Base-by-base conservation (phyloP, 1,284 basidiomycete genomes). In the Bondarzewia mesenterica region DNA sequence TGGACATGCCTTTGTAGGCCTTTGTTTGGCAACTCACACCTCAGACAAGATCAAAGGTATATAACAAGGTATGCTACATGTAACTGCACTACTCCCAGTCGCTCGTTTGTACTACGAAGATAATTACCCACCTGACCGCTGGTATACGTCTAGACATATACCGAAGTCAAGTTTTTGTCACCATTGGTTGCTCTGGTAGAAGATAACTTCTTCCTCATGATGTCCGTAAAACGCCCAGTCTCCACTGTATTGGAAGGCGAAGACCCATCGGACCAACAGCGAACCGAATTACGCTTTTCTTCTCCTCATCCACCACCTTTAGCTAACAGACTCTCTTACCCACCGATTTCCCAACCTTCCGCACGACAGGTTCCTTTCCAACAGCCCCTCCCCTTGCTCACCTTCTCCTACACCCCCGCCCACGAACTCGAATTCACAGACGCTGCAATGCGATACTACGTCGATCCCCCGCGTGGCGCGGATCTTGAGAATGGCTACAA, bases 401-500 rank as follows among this genome's bases (percentile, higher is more conserved):
- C 73, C 2, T 77, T 77, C 60, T 76, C 74, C 0, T 75, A 77
- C 52, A 66, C 64, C 6, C 58, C 65, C 5, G 44, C 54, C 18
- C 78, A 74, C 39, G 65, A 64, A n/a, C 72, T 82, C 26, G 70
- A 78, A 49, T 86, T 85, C 60, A 72, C 72, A 15, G 72, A 90
- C 60, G 74, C 80, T 12, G 79, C 85, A 0, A 56, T 90, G 63
- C 74, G 80, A 40, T 87, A 85, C 60, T 88, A 79, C 56, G 68
- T 77, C 35, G 70, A 77, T 44, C 86, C 88, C 6, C 82, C 82
- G 3, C 58, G 59, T 5, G 71, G 74, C 7, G 82, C 83, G 2
- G 72, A 83, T 50, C 70, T 89, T 7, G 63, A 66, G 0, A 77
- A 83, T 63, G 82, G 78, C 1, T 86, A 85, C 59, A 77, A 89